These are phyloP conservation scores for Pholiota molesta DNA, from an alignment of 768 basidiomycete species.

Conservation along the genomic window DNA sequence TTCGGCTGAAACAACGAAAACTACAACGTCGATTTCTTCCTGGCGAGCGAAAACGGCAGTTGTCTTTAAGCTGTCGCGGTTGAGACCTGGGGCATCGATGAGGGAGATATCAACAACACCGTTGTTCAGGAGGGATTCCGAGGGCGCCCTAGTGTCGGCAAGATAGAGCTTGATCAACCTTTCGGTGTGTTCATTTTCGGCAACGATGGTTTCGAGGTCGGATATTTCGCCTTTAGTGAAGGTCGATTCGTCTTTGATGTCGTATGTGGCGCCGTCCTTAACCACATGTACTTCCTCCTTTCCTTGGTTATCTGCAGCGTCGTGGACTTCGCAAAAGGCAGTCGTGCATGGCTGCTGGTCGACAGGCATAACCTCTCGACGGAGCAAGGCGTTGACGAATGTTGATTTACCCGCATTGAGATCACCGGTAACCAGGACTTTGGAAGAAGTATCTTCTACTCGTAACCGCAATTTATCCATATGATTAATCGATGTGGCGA, in stretches of 20 bases:
- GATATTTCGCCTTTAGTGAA: conserved; percentile 68
- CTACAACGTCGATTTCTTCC: conserved; percentile 97
- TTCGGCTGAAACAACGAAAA: conserved; percentile 97
- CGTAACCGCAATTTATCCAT: conserved; percentile 85
- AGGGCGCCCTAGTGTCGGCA: conserved; percentile 73
- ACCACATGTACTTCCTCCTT: conserved; percentile 86
- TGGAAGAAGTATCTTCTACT: conserved; percentile 89
- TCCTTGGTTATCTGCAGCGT: conserved; percentile 79
- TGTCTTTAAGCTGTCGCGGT: conserved; percentile 92
- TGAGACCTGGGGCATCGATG: conserved; percentile 97
- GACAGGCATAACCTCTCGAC: conserved; percentile 91
- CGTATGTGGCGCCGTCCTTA: conserved; percentile 69
- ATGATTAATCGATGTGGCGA: conserved; percentile 73
- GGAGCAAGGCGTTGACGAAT: conserved; percentile 93
- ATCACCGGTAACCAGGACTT: conserved; percentile 97
- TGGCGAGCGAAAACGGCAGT: conserved; percentile 95
- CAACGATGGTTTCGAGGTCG: conserved; percentile 79
- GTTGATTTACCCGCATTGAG: conserved; percentile 99
- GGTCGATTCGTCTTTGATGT: conserved; percentile 72
- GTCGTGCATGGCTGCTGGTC: conserved; percentile 99
- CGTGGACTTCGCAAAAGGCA: conserved; percentile 95
- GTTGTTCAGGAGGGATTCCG: conserved; percentile 89
- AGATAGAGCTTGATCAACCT: conserved; percentile 89
- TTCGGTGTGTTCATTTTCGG: conserved; percentile 71
- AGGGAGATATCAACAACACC: conserved; percentile 97